These are phyloP conservation scores for Margaritispora aquatica DNA, from an alignment of 495 filamentous ascomycete genomes.

Conservation along the genomic window DNA sequence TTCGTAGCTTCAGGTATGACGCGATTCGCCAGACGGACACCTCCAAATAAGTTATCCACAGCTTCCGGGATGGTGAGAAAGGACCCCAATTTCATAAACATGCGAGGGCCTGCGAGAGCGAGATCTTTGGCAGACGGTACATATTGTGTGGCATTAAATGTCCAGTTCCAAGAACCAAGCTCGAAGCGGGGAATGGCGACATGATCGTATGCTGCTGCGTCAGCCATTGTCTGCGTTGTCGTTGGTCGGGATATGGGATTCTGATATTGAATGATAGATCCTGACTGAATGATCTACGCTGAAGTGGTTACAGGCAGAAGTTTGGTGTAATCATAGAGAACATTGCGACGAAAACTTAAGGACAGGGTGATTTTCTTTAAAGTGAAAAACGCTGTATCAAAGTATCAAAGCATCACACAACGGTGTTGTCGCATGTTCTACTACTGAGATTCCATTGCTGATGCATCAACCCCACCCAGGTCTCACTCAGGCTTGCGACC, in stretches of 20 bases:
- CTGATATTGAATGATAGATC: background rate
- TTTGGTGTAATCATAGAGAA: background rate
- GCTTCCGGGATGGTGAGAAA: constrained; percentile 54
- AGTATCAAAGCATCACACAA: background rate
- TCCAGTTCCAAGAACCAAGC: constrained; percentile 24
- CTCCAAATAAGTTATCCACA: constrained; percentile 48
- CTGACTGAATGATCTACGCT: background rate
- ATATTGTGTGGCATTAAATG: constrained; percentile 25
- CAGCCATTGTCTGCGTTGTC: constrained; percentile 14
- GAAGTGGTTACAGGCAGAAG: background rate
- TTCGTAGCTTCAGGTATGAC: constrained; percentile 53
- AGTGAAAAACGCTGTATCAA: background rate
- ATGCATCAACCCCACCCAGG: background rate
- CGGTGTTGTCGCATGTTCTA: background rate
- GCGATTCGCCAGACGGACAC: constrained; percentile 44
- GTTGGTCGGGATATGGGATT: background rate
- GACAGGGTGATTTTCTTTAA: background rate
- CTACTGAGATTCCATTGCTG: background rate
- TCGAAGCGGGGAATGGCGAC: constrained; percentile 7
- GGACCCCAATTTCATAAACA: constrained; percentile 55
- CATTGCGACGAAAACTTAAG: background rate
- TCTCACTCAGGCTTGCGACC: background rate
- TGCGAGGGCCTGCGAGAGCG: constrained; percentile 53
- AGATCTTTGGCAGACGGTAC: constrained; percentile 40
- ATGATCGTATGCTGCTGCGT: constrained; percentile 10